Conservation (phyloP, 768 basidiomycete genomes). For the Pilatotrama ljubarskyi region DNA sequence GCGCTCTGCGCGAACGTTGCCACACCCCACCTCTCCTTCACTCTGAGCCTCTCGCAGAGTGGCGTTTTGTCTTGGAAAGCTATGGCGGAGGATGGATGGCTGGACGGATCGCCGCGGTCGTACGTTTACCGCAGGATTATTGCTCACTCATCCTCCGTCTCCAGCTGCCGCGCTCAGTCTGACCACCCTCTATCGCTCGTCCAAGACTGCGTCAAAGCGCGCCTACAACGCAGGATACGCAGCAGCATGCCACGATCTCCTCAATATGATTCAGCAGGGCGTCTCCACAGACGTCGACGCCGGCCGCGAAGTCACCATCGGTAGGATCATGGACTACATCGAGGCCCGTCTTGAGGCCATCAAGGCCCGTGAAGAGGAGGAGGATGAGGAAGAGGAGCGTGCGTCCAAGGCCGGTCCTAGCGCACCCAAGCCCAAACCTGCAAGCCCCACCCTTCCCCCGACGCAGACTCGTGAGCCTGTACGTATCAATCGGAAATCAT, state of each 20-base stretch:
- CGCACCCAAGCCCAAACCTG: slow-evolving; percentile 11
- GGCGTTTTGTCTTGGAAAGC: background rate
- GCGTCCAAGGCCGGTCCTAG: slow-evolving; percentile 38
- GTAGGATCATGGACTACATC: slow-evolving; percentile 81
- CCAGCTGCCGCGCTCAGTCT: slow-evolving; percentile 82
- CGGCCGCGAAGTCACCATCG: slow-evolving; percentile 69
- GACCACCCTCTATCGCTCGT: slow-evolving; percentile 82
- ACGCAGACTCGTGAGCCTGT: slow-evolving; percentile 7
- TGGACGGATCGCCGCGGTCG: background rate
- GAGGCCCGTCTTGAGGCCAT: slow-evolving; percentile 81
- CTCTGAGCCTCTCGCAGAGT: background rate
- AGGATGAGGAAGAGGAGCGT: slow-evolving; percentile 77
- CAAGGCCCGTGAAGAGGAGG: slow-evolving; percentile 72
- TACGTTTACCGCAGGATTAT: background rate
- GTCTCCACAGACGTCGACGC: slow-evolving; percentile 59
- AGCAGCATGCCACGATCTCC: slow-evolving; percentile 75
- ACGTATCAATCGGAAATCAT: background rate
- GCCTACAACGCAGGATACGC: slow-evolving; percentile 83
- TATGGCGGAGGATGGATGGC: too few relatives aligned
- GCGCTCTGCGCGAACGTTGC: slow-evolving; percentile 24
- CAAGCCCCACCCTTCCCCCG: slow-evolving; percentile 9
- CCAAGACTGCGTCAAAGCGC: slow-evolving; percentile 71
- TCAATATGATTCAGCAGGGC: slow-evolving; percentile 81
- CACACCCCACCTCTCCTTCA: background rate
- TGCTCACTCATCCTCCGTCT: slow-evolving; percentile 7